A percentile compares a stretch with the other conserved stretches of the same genome.
Evolutionary conservation across 441 rosid genomes (phyloP).

Genomic region (Geranium incanum): DNA sequence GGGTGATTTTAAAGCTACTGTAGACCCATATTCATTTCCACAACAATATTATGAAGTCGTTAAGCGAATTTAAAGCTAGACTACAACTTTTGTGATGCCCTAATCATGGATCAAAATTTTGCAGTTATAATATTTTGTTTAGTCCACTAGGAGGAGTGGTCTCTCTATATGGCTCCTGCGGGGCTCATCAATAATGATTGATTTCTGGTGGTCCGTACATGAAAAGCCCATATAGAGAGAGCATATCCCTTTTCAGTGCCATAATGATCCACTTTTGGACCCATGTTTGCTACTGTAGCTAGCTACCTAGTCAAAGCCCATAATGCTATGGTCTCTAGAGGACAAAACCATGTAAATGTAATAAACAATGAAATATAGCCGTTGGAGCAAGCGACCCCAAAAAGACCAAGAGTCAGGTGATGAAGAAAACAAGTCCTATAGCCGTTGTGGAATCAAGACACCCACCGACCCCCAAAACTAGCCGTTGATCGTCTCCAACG

Average conservation of each 20-base stretch:
- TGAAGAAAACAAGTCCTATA: not conserved
- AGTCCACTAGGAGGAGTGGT: too few relatives aligned
- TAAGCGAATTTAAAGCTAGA: not conserved
- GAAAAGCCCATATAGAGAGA: not conserved
- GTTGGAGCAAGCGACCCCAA: not conserved
- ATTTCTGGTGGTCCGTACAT: not conserved
- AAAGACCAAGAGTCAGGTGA: not conserved
- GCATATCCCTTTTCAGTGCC: not conserved
- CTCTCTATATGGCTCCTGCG: not conserved
- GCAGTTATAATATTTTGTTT: not conserved
- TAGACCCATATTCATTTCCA: too few relatives aligned
- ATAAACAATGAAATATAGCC: constrained; percentile 1
- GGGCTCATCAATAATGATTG: not conserved
- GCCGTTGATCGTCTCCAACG: not conserved
- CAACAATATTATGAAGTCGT: not conserved
- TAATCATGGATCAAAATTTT: not conserved
- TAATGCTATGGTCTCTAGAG: not conserved
- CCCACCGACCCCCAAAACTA: constrained; percentile 1
- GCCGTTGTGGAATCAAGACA: not conserved
- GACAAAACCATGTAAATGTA: not conserved
- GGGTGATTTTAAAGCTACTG: too few relatives aligned
- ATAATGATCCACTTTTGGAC: constrained; percentile 1
- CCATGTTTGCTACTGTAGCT: not conserved
- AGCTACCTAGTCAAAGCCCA: not conserved
- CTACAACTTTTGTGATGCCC: not conserved